Percentiles rank a stretch among this genome's conserved stretches.
Evolutionary conservation across 345 rosid species (phyloP).

Genomic region (Salix exigua): DNA sequence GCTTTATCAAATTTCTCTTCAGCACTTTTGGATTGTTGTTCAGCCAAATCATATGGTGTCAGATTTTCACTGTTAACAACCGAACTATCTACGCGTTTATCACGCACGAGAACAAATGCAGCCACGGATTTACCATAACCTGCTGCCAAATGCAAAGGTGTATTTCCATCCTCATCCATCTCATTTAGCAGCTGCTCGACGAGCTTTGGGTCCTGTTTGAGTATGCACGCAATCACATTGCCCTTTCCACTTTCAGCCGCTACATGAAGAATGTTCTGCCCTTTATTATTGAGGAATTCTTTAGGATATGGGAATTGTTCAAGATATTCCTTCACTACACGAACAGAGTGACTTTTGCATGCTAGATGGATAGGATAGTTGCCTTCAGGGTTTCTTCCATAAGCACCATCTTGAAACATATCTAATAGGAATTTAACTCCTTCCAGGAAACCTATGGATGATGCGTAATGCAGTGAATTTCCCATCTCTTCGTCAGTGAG

Average conservation of each 20-base stretch:
- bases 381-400: neutral
- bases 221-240: too few species aligned
- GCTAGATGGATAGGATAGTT: neutral
- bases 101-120: neutral
- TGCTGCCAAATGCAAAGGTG: too few species aligned
- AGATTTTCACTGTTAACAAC: neutral
- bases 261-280: too few species aligned
- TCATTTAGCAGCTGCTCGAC: too few species aligned
- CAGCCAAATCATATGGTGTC: neutral
- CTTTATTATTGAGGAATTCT: neutral
- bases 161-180: too few species aligned
- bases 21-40: neutral
- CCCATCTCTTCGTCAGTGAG: constrained; percentile 14
- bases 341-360: neutral
- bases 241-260: too few species aligned
- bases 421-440: constrained; percentile 2
- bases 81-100: neutral
- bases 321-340: neutral
- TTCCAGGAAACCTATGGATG: neutral
- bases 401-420: neutral
- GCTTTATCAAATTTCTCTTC: neutral
- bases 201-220: too few species aligned
- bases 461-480: constrained; percentile 13
- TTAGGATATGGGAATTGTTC: neutral
- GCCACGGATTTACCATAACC: neutral